These are phyloP conservation scores for Fraxinus angustifolia DNA, from an alignment of 305 asterid species.

Conservation along the genomic window DNA sequence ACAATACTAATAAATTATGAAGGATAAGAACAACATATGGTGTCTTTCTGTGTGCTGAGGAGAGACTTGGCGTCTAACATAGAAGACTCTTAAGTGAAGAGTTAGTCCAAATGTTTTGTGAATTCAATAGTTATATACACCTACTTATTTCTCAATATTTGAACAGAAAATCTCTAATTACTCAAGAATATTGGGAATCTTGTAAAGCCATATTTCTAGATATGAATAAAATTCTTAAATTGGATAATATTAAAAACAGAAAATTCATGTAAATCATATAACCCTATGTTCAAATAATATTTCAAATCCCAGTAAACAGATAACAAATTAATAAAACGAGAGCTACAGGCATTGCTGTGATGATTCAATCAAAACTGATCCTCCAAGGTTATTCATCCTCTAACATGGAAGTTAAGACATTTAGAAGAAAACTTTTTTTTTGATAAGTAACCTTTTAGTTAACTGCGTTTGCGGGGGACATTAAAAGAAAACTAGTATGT, in stretches of 20 bases:
- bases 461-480: too few species aligned
- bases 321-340: background rate
- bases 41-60: background rate
- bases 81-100: background rate
- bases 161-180: background rate
- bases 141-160: background rate
- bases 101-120: background rate
- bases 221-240: background rate
- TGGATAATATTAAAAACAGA: background rate
- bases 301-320: background rate
- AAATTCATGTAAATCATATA: background rate
- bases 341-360: background rate
- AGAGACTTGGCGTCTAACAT: background rate
- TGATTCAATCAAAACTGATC: background rate
- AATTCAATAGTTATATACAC: background rate
- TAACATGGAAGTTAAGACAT: background rate
- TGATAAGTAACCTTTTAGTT: too few species aligned
- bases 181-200: background rate
- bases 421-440: background rate
- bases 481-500: background rate
- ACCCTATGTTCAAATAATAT: background rate
- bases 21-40: background rate
- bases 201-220: background rate
- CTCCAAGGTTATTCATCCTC: background rate
- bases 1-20: background rate